phyloP scores from a whole-genome alignment of 129 eudicot genomes.

The Pseudognaphalium luteoalbum region DNA sequence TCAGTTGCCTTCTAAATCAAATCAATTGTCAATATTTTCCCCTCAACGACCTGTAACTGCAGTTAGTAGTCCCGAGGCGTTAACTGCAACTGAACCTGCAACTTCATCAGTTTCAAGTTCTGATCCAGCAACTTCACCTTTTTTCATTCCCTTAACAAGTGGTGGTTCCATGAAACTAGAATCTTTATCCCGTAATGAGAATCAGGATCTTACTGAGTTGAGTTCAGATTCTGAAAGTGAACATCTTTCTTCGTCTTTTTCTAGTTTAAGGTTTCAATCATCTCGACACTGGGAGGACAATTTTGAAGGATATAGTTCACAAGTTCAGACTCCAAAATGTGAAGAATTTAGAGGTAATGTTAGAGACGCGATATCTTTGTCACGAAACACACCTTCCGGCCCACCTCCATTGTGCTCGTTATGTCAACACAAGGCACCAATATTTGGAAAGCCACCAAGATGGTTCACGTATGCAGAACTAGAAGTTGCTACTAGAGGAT shows the following conservation, averaged over 20 bases:
- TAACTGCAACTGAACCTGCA: constrained; percentile 76
- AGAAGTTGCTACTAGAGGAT: constrained; percentile 84
- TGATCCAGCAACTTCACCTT: constrained; percentile 90
- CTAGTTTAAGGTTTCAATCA: constrained; percentile 67
- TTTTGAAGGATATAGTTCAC: constrained; percentile 9
- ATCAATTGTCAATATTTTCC: constrained; percentile 42
- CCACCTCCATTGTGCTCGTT: constrained; percentile 94
- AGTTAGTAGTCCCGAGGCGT: constrained; percentile 82
- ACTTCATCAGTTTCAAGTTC: constrained; percentile 95
- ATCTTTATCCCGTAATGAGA: constrained; percentile 38
- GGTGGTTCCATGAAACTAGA: constrained; percentile 35
- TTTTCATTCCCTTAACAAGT: constrained; percentile 42
- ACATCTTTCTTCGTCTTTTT: constrained; percentile 50
- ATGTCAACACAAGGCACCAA: constrained; percentile 94
- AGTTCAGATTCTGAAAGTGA: constrained; percentile 76
- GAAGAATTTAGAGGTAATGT: constrained; percentile 64
- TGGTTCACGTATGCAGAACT: constrained; percentile 92
- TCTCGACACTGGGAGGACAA: constrained; percentile 44
- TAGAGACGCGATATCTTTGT: constrained; percentile 80
- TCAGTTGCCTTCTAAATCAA: constrained; percentile 28
- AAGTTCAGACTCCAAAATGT: constrained; percentile 17
- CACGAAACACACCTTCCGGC: constrained; percentile 65
- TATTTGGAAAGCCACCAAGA: constrained; percentile 92
- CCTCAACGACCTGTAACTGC: constrained; percentile 65
- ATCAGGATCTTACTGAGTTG: constrained; percentile 46